A percentile compares a stretch with the other conserved stretches of the same genome.
These are phyloP conservation scores for Leccinum brunneo-olivaceum DNA, from an alignment of 1,284 basidiomycete genomes.

Conservation along the genomic window DNA sequence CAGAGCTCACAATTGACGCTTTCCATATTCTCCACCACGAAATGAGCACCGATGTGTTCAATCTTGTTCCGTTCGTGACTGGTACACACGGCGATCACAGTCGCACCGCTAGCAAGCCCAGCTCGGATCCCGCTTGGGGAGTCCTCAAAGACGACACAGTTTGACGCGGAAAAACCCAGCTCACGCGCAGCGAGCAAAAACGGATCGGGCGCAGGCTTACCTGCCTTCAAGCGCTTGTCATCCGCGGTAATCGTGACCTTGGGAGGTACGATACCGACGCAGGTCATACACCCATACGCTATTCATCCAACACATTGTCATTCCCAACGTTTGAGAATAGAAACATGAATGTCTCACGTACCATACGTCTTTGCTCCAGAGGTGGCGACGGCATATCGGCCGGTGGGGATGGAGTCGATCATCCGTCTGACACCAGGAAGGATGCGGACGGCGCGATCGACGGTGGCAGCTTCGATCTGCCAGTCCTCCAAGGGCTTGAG, in stretches of 20 bases:
- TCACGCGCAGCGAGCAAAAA: slow-evolving; percentile 72
- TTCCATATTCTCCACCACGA: slow-evolving; percentile 57
- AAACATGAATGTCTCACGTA: slow-evolving; percentile 23
- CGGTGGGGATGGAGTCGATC: slow-evolving; percentile 63
- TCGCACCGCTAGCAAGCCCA: slow-evolving; percentile 66
- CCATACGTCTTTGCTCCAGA: slow-evolving; percentile 72
- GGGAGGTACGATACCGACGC: slow-evolving; percentile 68
- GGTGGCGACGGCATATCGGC: slow-evolving; percentile 69
- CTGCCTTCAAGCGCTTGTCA: slow-evolving; percentile 61
- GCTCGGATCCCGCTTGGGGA: slow-evolving; percentile 70
- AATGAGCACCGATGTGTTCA: slow-evolving; percentile 63
- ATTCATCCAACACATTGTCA: background rate
- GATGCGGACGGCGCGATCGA: slow-evolving; percentile 67
- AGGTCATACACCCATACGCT: slow-evolving; percentile 67
- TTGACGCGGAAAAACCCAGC: slow-evolving; percentile 54
- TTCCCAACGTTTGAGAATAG: too few species aligned
- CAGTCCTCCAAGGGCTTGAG: slow-evolving; percentile 37
- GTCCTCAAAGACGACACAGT: slow-evolving; percentile 71
- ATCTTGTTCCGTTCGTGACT: slow-evolving; percentile 53
- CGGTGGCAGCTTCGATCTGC: slow-evolving; percentile 54
- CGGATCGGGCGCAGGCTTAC: slow-evolving; percentile 67
- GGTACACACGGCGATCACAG: slow-evolving; percentile 72
- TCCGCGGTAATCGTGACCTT: slow-evolving; percentile 74
- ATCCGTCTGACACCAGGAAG: slow-evolving; percentile 67
- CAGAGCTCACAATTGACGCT: slow-evolving; percentile 40